Percentiles rank a stretch among this genome's conserved stretches.
Conservation (phyloP, 23 red algal genomes). For the Porphyridium purpureum region DNA sequence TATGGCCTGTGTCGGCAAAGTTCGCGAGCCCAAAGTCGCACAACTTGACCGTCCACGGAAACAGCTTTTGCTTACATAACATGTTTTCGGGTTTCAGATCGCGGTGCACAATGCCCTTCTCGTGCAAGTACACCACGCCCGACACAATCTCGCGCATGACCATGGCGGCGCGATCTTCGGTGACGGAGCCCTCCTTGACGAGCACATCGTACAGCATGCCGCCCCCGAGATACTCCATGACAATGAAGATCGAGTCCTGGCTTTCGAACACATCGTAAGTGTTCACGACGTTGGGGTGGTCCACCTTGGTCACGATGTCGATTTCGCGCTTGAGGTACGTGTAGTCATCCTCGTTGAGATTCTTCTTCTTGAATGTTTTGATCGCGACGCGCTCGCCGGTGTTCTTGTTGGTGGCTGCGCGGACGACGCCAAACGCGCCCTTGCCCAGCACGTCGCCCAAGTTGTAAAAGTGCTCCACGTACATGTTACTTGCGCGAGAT, state of each 20-base stretch:
- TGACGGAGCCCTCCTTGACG: conserved; percentile 40
- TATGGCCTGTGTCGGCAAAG: conserved; percentile 11
- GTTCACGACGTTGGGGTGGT: conserved; percentile 58
- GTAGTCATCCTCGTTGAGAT: conserved; percentile 24
- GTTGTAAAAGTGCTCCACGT: conserved; percentile 62
- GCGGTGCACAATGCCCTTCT: conserved; percentile 63
- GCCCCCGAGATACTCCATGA: conserved; percentile 79
- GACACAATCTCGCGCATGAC: conserved; percentile 68
- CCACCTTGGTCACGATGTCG: conserved; percentile 45
- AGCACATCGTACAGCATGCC: conserved; percentile 62
- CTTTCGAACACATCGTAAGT: conserved; percentile 76
- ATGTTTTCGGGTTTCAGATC: conserved; percentile 70
- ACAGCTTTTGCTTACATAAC: background rate
- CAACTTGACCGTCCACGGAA: background rate
- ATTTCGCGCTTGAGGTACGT: conserved; percentile 41
- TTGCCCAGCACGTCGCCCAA: conserved; percentile 50
- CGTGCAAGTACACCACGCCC: conserved; percentile 67
- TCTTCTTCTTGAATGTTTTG: conserved; percentile 78
- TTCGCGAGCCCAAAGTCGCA: background rate
- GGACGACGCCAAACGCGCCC: conserved; percentile 69
- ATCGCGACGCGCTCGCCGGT: conserved; percentile 62
- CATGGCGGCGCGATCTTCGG: conserved; percentile 27
- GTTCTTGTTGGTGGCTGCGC: conserved; percentile 53
- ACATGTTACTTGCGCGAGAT: conserved; percentile 21
- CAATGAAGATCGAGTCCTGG: conserved; percentile 56